phyloP scores from a whole-genome alignment of 2,329 filamentous ascomycete species.

The Acarospora socialis region DNA sequence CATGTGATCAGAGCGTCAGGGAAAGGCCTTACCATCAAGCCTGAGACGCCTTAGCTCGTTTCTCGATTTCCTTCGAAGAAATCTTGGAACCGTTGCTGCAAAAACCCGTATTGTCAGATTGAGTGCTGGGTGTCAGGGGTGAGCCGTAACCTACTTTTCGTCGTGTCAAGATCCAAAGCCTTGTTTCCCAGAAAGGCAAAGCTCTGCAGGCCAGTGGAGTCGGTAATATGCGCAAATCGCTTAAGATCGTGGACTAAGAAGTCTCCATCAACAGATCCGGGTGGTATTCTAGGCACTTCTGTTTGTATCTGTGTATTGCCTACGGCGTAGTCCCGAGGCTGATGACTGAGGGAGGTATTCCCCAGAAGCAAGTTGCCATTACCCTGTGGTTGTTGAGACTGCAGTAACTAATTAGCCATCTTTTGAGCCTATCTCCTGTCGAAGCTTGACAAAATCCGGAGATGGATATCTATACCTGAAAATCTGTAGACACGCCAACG shows the following conservation, averaged over 20 bases:
- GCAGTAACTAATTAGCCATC: too few relatives aligned
- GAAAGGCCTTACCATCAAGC: conserved; percentile 6
- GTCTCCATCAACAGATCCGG: conserved; percentile 5
- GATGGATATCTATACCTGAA: too few relatives aligned
- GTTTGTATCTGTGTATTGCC: too few relatives aligned
- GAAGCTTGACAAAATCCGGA: too few relatives aligned
- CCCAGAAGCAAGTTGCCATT: too few relatives aligned
- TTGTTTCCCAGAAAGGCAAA: conserved; percentile 12
- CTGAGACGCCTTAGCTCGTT: conserved; percentile 11
- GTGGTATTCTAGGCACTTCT: too few relatives aligned
- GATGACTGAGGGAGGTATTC: too few relatives aligned
- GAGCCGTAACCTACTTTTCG: conserved; percentile 8
- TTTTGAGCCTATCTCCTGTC: too few relatives aligned
- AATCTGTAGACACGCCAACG: too few relatives aligned
- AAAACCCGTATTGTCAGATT: not conserved
- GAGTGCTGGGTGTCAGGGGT: not conserved
- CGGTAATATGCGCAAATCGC: conserved; percentile 9
- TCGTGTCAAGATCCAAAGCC: conserved; percentile 8
- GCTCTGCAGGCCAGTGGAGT: conserved; percentile 10
- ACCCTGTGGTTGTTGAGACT: too few relatives aligned
- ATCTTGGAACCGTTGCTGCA: conserved; percentile 10
- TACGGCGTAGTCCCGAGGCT: too few relatives aligned
- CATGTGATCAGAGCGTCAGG: too few relatives aligned
- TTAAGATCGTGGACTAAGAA: conserved; percentile 11
- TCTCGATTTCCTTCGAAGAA: conserved; percentile 10